A percentile compares a stretch with the other conserved stretches of the same genome.
phyloP scores from a whole-genome alignment of 148 eudicot species.

The Spergularia marina region DNA sequence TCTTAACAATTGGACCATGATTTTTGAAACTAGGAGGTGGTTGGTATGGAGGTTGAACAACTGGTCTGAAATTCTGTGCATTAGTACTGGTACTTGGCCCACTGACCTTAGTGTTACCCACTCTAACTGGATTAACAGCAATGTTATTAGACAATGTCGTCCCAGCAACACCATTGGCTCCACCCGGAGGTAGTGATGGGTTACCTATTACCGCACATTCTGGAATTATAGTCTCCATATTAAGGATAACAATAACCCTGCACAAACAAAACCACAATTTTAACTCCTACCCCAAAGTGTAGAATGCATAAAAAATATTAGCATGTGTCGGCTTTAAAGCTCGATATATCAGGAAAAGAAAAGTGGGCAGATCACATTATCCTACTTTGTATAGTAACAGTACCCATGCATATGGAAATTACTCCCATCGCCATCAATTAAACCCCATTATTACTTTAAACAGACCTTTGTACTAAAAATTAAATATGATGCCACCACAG shows the following conservation, averaged over 20 bases:
- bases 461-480: neutral
- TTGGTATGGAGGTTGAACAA: conserved; percentile 88
- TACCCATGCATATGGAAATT: neutral
- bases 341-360: neutral
- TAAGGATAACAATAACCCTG: conserved; percentile 88
- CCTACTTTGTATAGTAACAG: neutral
- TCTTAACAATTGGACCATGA: conserved; percentile 91
- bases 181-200: conserved; percentile 39
- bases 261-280: conserved; percentile 27
- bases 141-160: conserved; percentile 34
- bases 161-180: conserved; percentile 40
- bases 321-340: neutral
- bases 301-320: neutral
- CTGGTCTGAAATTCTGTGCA: conserved; percentile 50
- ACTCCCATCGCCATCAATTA: neutral
- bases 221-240: conserved; percentile 88
- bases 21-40: conserved; percentile 84
- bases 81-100: conserved; percentile 36
- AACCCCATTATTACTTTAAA: neutral
- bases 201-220: conserved; percentile 81
- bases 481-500: neutral
- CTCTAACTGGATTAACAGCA: conserved; percentile 20
- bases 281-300: neutral
- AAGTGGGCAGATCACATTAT: neutral
- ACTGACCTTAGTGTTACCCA: conserved; percentile 24